A percentile compares a stretch with the other conserved stretches of the same genome.
phyloP scores from a whole-genome alignment of 805 yeast species.

The Starmera dryadoides region DNA sequence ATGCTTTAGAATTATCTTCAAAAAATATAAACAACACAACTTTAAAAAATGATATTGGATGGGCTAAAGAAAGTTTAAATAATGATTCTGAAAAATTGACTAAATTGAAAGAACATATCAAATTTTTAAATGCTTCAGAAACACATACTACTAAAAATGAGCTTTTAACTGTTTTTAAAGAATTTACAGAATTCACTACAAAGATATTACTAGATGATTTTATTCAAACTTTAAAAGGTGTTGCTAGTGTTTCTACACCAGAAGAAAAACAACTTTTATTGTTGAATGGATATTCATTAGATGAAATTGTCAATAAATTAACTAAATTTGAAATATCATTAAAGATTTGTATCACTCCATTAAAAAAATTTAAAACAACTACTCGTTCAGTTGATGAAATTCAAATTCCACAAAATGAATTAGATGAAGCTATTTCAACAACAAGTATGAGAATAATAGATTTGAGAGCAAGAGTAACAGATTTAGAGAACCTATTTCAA shows the following conservation, averaged over 20 bases:
- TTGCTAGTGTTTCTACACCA: neutral
- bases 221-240: slow-evolving; percentile 4
- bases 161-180: slow-evolving; percentile 10
- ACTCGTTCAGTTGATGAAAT: slow-evolving; percentile 1
- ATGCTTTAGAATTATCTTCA: neutral
- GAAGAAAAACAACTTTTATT: neutral
- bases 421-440: neutral
- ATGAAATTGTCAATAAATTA: neutral
- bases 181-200: slow-evolving; percentile 9
- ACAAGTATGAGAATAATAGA: neutral
- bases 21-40: neutral
- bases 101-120: slow-evolving; percentile 8
- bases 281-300: neutral
- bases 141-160: slow-evolving; percentile 14
- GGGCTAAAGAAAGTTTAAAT: slow-evolving; percentile 10
- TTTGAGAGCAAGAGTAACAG: neutral
- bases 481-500: neutral
- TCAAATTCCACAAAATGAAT: neutral
- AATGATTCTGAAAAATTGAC: slow-evolving; percentile 7
- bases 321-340: neutral
- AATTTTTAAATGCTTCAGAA: slow-evolving; percentile 13
- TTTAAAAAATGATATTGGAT: slow-evolving; percentile 10
- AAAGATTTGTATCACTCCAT: neutral
- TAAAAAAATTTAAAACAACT: neutral
- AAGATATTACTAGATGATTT: slow-evolving; percentile 11